Conservation (phyloP, 2,329 filamentous ascomycete genomes). For the Sclerotinia sclerotiorum region DNA sequence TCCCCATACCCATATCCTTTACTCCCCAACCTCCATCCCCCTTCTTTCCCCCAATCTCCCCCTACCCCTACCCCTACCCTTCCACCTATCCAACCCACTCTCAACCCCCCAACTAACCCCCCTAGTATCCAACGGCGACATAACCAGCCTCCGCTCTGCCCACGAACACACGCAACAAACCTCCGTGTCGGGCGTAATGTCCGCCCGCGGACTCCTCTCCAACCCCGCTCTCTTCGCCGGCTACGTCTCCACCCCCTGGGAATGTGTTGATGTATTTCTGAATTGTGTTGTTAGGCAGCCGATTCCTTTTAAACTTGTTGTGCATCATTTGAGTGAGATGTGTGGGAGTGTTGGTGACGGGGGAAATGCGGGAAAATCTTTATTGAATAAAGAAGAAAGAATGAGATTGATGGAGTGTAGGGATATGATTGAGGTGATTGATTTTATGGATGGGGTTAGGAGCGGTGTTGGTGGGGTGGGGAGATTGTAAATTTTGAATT, state of each 20-base stretch:
- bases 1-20: too few relatives aligned
- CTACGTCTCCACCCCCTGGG: slow-evolving; percentile 57
- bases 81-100: too few relatives aligned
- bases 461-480: slow-evolving; percentile 38
- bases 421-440: slow-evolving; percentile 58
- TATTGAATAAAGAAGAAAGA: slow-evolving; percentile 57
- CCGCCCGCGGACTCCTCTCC: slow-evolving; percentile 64
- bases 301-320: slow-evolving; percentile 61
- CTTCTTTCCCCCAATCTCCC: too few relatives aligned
- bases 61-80: too few relatives aligned
- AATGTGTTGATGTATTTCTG: slow-evolving; percentile 63
- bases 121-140: slow-evolving; percentile 64
- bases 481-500: background rate
- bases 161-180: slow-evolving; percentile 19
- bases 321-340: slow-evolving; percentile 70
- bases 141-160: slow-evolving; percentile 53
- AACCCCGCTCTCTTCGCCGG: slow-evolving; percentile 65
- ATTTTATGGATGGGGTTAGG: slow-evolving; percentile 57
- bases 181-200: slow-evolving; percentile 62
- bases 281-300: slow-evolving; percentile 56
- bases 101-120: too few relatives aligned
- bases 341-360: slow-evolving; percentile 49
- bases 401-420: slow-evolving; percentile 49
- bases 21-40: too few relatives aligned
- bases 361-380: slow-evolving; percentile 46